Conservation (phyloP, 306 rosid species). For the Echinosophora koreensis region DNA sequence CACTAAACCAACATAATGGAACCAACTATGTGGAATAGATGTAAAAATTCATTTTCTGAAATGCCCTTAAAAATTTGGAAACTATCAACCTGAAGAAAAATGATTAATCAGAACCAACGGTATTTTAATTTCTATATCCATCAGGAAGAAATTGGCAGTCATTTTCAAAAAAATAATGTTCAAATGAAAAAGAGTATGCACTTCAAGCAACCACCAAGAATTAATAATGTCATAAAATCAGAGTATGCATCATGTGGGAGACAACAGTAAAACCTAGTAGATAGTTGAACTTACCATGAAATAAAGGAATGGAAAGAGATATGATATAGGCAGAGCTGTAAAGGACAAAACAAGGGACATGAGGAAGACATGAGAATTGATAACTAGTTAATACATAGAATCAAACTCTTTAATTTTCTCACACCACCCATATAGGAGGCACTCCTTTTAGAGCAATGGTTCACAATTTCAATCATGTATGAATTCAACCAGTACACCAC, state of each 20-base stretch:
- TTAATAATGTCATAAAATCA: not conserved
- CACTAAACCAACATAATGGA: not conserved
- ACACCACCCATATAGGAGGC: not conserved
- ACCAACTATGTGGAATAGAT: not conserved
- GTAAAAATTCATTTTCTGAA: not conserved
- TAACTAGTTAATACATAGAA: not conserved
- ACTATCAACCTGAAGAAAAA: not conserved
- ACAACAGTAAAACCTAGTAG: not conserved
- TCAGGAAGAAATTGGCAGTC: conserved; percentile 6
- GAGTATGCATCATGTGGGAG: not conserved
- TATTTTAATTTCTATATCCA: not conserved
- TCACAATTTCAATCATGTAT: not conserved
- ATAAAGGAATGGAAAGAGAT: conserved; percentile 63
- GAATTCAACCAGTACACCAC: not conserved
- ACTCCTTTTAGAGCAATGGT: not conserved
- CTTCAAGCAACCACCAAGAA: not conserved
- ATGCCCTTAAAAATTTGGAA: not conserved
- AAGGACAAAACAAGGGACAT: conserved; percentile 6
- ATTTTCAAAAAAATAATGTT: not conserved
- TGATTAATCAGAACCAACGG: not conserved
- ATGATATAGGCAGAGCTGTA: conserved; percentile 58
- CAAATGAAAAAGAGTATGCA: too few relatives aligned
- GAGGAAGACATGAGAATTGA: not conserved
- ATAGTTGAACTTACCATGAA: conserved; percentile 57
- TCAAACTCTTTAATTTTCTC: not conserved